Conservation (phyloP, 768 basidiomycete species). For the Russula brevipes region DNA sequence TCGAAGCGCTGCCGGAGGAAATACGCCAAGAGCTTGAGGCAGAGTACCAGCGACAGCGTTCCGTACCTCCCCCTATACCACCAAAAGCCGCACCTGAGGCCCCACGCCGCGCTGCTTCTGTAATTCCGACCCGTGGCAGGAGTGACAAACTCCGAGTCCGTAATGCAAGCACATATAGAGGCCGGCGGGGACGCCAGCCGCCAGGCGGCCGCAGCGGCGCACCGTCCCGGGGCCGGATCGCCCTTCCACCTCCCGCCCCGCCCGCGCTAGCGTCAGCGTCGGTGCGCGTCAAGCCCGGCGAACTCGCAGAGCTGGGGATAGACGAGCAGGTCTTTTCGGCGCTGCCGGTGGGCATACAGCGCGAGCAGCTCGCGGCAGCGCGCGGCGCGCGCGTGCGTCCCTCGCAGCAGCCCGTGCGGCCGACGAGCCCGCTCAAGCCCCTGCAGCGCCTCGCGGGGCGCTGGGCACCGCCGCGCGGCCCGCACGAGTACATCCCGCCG, state of each 20-base stretch:
- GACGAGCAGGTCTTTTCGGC: conserved; percentile 65
- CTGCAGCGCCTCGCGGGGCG: conserved; percentile 42
- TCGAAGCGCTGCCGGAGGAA: conserved; percentile 65
- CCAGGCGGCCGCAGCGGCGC: neutral
- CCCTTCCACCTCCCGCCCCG: conserved; percentile 32
- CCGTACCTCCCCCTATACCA: conserved; percentile 40
- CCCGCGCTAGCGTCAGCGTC: neutral
- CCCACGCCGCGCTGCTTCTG: conserved; percentile 10
- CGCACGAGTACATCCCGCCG: conserved; percentile 36
- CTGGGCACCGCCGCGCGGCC: conserved; percentile 34
- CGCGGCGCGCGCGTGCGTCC: conserved; percentile 40
- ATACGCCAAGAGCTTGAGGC: conserved; percentile 62
- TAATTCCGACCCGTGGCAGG: conserved; percentile 2
- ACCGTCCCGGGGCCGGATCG: conserved; percentile 38
- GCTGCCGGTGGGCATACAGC: conserved; percentile 62
- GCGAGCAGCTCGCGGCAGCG: conserved; percentile 64
- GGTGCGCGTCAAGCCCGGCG: conserved; percentile 46
- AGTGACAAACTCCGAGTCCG: conserved; percentile 10
- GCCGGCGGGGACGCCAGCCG: neutral
- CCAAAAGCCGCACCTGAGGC: conserved; percentile 18
- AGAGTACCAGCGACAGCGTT: conserved; percentile 56
- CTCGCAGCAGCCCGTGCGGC: conserved; percentile 14
- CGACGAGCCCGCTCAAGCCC: conserved; percentile 38
- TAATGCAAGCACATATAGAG: conserved; percentile 13
- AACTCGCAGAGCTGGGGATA: conserved; percentile 61